Evolutionary conservation across 306 rosid genomes (phyloP), one percentile per base, ranked within the genome.

Genomic region (Quercus robur): DNA sequence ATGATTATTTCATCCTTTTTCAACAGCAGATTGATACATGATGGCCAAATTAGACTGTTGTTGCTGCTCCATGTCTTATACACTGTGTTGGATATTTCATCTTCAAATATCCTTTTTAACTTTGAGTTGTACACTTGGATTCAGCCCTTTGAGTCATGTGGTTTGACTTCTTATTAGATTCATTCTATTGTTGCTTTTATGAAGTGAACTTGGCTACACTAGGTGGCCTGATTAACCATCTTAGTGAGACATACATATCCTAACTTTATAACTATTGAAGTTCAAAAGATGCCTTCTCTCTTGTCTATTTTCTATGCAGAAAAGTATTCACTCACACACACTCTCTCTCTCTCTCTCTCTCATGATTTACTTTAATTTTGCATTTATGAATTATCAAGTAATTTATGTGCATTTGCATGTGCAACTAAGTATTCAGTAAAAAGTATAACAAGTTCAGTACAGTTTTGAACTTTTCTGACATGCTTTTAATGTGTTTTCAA

Each of bases 1-100:
- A 31, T 64, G 77, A 82, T 35, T 79, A 23, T 44, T 77, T 74
- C 44, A 9, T 56, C 44, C 46, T 72, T 81, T 76, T 20, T 12
- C 17, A 63, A 56, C 19, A 64, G 49, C 9, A 31, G 19, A 44
- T 77, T 71, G 66, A 51, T 55, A 54, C 20, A 18, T 31, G 21
- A 77, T 74, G 63, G n/a, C 68, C 25, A 33, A 28, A 77, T 81
- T 64, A 6, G 46, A 64, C 46, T 17, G 18, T 30, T 64, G n/a
- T 63, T 64, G 14, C n/a, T 64, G 46, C 18, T 26, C 21, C 18
- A 7, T 31, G 13, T 31, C 71, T 30, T 64, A 31, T 30, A 30
- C 18, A 26, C 30, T 15, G 54, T 64, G 46, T 64, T 64, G 70
- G 44, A 31, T 64, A 13, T 30, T 30, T 28, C 44, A 64, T 64